Base-by-base conservation (phyloP, 2,329 filamentous ascomycete genomes). In the Fusarium keratoplasticum region DNA sequence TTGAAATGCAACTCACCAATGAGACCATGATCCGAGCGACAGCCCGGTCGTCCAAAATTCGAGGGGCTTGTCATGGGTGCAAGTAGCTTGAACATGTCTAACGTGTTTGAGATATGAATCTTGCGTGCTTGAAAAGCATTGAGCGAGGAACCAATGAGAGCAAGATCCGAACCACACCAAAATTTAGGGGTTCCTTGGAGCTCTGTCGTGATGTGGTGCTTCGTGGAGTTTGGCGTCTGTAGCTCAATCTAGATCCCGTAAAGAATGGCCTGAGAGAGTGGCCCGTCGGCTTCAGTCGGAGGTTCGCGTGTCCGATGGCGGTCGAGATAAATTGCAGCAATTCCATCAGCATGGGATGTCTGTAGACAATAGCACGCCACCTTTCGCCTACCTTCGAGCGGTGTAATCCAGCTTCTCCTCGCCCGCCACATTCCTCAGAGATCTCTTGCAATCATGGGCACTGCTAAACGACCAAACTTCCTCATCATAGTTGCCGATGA, bases 401-500 rank as follows among this genome's bases (percentile, higher is more conserved):
- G 36, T 60, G 18, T 44, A 44, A 60, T 40, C 16, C 57, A 60
- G 57, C 27, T 60, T 60, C 57, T 40, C 16, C 29, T 60, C 57
- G 57, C n/a, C 57, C 36, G 25, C 29, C 36, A 60, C 57, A 60
- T 18, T 59, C 55, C 35, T 60, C 57, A 9, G 31, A 40, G 6
- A 60, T 60, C 20, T 60, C 16, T 40, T 60, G 36, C 62, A 50
- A 58, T 35, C 64, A 55, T 55, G 52, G 5, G 13, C n/a, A 5
- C 25, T 55, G 6, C 40, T 36, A 65, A 63, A 27, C 60, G 44
- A 40, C 76, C 76, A 7, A 78, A 77, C 31, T 78, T 78, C 61
- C 73, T 78, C 31, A 62, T 78, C 59, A 69, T 77, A 14, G 67
- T 77, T 13, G 76, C 74, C 25, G 76, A 78, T 54, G 76, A 78